A percentile compares a stretch with the other conserved stretches of the same genome.
These are phyloP conservation scores for Penicillium sp. DNA, from an alignment of 2,329 filamentous ascomycete species.

Conservation along the genomic window DNA sequence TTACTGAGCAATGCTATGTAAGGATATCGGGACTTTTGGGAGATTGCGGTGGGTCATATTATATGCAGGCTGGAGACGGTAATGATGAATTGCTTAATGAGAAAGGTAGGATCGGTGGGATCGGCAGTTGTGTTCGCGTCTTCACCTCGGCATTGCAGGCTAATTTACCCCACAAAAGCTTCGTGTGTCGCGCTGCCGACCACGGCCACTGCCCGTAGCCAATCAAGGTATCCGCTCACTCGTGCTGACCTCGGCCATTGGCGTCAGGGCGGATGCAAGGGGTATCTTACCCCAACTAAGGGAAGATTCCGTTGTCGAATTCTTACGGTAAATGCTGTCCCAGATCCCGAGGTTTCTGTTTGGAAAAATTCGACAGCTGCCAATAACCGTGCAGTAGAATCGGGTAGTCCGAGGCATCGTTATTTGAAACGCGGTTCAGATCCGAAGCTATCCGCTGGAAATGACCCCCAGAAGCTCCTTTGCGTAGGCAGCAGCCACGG, in stretches of 20 bases:
- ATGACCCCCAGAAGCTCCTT: constrained; percentile 8
- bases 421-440: too few relatives aligned
- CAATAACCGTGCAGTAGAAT: neutral
- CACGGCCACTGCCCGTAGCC: neutral
- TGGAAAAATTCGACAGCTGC: neutral
- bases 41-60: too few relatives aligned
- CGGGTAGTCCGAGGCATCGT: too few relatives aligned
- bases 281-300: neutral
- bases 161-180: neutral
- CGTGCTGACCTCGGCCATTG: neutral
- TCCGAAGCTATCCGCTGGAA: neutral
- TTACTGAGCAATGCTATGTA: too few relatives aligned
- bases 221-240: neutral
- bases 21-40: too few relatives aligned
- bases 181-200: neutral
- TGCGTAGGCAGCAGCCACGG: constrained; percentile 11
- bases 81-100: too few relatives aligned
- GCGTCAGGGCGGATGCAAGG: too few relatives aligned
- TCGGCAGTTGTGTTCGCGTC: neutral
- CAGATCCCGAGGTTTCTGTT: too few relatives aligned
- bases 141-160: neutral
- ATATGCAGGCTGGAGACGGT: too few relatives aligned
- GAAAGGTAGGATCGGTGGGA: too few relatives aligned
- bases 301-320: neutral
- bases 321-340: too few relatives aligned